phyloP scores from a whole-genome alignment of 306 rosid species.

The Lithocarpus polystachyus region DNA sequence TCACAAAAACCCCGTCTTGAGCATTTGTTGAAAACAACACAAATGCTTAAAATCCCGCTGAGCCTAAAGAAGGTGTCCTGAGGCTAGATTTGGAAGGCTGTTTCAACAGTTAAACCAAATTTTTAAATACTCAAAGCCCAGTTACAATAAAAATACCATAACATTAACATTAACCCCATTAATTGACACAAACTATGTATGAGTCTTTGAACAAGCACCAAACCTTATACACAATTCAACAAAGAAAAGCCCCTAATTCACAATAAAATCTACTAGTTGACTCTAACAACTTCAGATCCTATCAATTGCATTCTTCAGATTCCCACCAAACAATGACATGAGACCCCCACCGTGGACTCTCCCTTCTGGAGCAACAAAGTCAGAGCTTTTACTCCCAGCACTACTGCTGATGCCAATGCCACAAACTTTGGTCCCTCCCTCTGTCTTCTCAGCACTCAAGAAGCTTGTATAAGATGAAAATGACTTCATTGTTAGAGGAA shows the following conservation, averaged over 20 bases:
- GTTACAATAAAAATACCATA: constrained; percentile 25
- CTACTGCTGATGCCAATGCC: constrained; percentile 24
- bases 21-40: too few species aligned
- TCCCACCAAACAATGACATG: constrained; percentile 74
- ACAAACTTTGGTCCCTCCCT: constrained; percentile 33
- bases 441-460: constrained; percentile 42
- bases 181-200: constrained; percentile 39
- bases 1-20: too few species aligned
- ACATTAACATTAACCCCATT: constrained; percentile 38
- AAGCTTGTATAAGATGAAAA: constrained; percentile 41
- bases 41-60: too few species aligned
- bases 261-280: constrained; percentile 35
- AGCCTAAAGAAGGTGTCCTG: too few species aligned
- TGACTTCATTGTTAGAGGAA: constrained; percentile 75
- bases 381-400: constrained; percentile 28
- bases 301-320: constrained; percentile 62
- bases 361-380: constrained; percentile 69
- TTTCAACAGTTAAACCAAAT: too few species aligned
- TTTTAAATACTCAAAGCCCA: not conserved
- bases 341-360: constrained; percentile 91
- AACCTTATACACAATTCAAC: constrained; percentile 55
- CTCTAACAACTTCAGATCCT: constrained; percentile 33
- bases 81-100: too few species aligned
- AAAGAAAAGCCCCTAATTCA: constrained; percentile 30
- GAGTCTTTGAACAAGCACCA: constrained; percentile 35